Conservation (phyloP, 2,329 filamentous ascomycete species). For the Fusarium sp. region DNA sequence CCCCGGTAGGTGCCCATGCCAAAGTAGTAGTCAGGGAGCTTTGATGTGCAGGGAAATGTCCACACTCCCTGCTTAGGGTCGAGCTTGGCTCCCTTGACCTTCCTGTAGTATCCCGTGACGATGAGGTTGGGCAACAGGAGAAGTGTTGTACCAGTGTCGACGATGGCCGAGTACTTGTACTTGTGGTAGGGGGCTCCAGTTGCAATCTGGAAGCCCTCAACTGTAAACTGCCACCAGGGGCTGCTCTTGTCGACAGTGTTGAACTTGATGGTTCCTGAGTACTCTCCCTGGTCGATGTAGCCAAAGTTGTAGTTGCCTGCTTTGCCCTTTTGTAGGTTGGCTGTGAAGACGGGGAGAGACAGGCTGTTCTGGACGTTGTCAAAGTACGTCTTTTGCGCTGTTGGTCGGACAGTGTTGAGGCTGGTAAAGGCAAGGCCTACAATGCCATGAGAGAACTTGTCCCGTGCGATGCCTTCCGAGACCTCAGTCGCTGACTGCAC, state of each 20-base stretch:
- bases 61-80: constrained; percentile 63
- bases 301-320: constrained; percentile 56
- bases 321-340: constrained; percentile 47
- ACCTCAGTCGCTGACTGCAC: constrained; percentile 73
- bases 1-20: constrained; percentile 50
- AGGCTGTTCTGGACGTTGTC: constrained; percentile 50
- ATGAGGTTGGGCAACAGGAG: constrained; percentile 67
- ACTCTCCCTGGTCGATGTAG: constrained; percentile 66
- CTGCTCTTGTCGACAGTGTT: constrained; percentile 61
- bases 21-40: constrained; percentile 58
- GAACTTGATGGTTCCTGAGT: constrained; percentile 69
- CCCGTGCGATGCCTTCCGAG: constrained; percentile 55
- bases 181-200: constrained; percentile 19
- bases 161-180: constrained; percentile 64
- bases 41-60: constrained; percentile 66
- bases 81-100: constrained; percentile 64
- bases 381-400: constrained; percentile 48
- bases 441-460: constrained; percentile 52
- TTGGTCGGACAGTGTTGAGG: constrained; percentile 50
- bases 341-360: constrained; percentile 51
- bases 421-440: constrained; percentile 49
- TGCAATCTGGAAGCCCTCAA: constrained; percentile 67
- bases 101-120: constrained; percentile 69
- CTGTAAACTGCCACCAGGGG: constrained; percentile 72
- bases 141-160: constrained; percentile 78